Evolutionary conservation across 2,329 filamentous ascomycete species (phyloP).

Genomic region (Fusarium xylarioides): DNA sequence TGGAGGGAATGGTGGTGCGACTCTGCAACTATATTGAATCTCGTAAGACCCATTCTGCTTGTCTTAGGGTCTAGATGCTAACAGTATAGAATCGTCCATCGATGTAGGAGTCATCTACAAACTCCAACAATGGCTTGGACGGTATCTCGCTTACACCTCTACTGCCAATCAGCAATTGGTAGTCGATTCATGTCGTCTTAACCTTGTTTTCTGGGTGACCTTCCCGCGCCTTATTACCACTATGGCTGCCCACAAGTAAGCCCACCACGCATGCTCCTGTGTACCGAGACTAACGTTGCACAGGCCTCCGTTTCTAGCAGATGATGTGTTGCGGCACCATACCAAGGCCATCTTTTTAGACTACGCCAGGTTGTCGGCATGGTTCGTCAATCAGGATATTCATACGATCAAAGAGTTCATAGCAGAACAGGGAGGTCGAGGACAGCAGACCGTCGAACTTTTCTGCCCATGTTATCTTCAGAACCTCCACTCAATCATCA

Average conservation of each 20-base stretch:
- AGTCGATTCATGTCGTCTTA: slow-evolving; percentile 54
- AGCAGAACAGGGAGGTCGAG: slow-evolving; percentile 6
- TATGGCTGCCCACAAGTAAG: slow-evolving; percentile 53
- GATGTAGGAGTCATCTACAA: slow-evolving; percentile 56
- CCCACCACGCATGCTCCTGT: not conserved
- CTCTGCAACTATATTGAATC: slow-evolving; percentile 49
- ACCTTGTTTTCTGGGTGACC: slow-evolving; percentile 61
- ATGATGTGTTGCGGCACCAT: slow-evolving; percentile 44
- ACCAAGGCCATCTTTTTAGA: slow-evolving; percentile 49
- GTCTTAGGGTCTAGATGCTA: slow-evolving; percentile 25
- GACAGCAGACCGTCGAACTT: slow-evolving; percentile 37
- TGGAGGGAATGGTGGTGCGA: slow-evolving; percentile 48
- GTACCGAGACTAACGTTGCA: not conserved
- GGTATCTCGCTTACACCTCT: slow-evolving; percentile 55
- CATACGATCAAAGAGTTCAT: slow-evolving; percentile 30
- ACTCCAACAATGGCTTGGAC: slow-evolving; percentile 61
- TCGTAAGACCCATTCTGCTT: slow-evolving; percentile 37
- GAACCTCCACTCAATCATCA: slow-evolving; percentile 50
- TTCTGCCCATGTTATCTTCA: slow-evolving; percentile 53
- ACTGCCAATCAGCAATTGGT: slow-evolving; percentile 47
- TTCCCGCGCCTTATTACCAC: slow-evolving; percentile 60
- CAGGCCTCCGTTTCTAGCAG: slow-evolving; percentile 41
- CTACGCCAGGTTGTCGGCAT: slow-evolving; percentile 61
- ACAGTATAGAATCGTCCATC: slow-evolving; percentile 50
- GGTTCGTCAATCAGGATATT: slow-evolving; percentile 61